A percentile compares a stretch with the other conserved stretches of the same genome.
Conservation (phyloP, 2,329 filamentous ascomycete genomes). For the Didymellaceae sp. region DNA sequence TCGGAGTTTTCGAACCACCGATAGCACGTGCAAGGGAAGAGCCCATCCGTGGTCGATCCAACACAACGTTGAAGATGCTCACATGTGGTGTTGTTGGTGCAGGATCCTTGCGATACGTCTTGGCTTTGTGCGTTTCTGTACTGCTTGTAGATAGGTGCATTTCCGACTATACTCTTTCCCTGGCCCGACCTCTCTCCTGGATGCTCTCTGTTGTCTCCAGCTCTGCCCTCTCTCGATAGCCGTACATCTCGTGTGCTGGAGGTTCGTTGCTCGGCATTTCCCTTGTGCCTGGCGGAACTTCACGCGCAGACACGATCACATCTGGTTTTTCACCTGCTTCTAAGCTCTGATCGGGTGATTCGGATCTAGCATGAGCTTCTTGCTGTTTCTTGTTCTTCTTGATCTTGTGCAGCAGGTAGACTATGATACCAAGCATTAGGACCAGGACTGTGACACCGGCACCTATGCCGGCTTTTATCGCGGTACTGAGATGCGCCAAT, state of each 20-base stretch:
- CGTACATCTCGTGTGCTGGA: neutral
- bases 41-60: no score
- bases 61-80: no score
- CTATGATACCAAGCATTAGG: neutral
- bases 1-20: neutral
- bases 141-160: no score
- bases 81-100: no score
- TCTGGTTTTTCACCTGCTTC: neutral
- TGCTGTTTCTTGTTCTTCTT: neutral
- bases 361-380: neutral
- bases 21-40: neutral
- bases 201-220: neutral
- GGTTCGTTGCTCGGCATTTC: neutral
- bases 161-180: neutral
- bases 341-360: neutral
- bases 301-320: neutral
- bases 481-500: constrained; percentile 3
- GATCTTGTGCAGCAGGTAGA: neutral
- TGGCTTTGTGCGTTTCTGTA: no score
- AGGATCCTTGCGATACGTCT: no score
- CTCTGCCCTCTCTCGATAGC: neutral
- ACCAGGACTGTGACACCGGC: constrained; percentile 8
- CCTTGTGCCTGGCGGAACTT: neutral
- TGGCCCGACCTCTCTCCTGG: neutral
- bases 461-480: constrained; percentile 19